Base-by-base conservation (phyloP, 2,329 filamentous ascomycete species). In the Fusarium chaquense region DNA sequence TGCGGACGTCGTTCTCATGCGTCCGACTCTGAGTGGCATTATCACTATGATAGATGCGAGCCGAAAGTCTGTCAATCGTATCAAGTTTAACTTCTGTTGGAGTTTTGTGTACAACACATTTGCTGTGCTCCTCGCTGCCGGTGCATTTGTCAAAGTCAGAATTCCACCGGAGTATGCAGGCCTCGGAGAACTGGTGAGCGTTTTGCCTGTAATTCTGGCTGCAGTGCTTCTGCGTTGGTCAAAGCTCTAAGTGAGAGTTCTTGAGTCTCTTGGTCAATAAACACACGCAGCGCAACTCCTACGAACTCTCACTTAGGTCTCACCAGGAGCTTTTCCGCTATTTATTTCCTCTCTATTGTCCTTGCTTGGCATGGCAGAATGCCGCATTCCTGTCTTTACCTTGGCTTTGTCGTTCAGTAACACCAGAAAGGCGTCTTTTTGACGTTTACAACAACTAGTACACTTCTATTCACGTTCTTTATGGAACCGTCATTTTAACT, bases 101-200 rank as follows among this genome's bases (percentile, higher is more conserved):
- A 86, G 87, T 35, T 86, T 86, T 36, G 78, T 91, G 1, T 94
- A 94, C 79, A 94, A 94, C 70, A 52, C 88, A 2, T 84, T 91
- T 57, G 91, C 91, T 0, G 81, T 94, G 6, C 78, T 92, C 43
- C 82, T 93, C 0, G 91, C 87, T 1, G 84, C 86, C 0, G 92
- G 91, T 0, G 89, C 87, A 0, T 90, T 92, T 75, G 87, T 90
- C 3, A 71, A 77, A 8, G 80, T 75, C 11, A 78, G 83, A 9
- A 84, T 86, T 38, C 85, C 87, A 18, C 89, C 90, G 0, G 80
- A 84, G 66, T 93, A 85, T 82, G 90, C 90, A 0, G 91, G 90
- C 0, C 73, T 93, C 11, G 91, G 91, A 0, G 91, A 94, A 80
- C 76, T 94, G 33, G 90, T 93, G 1, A 93, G 91, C 72, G 89